Evolutionary conservation across 106 monocot genomes (phyloP), one percentile per base, ranked within the genome.

Genomic region (Amphibolis antarctica): DNA sequence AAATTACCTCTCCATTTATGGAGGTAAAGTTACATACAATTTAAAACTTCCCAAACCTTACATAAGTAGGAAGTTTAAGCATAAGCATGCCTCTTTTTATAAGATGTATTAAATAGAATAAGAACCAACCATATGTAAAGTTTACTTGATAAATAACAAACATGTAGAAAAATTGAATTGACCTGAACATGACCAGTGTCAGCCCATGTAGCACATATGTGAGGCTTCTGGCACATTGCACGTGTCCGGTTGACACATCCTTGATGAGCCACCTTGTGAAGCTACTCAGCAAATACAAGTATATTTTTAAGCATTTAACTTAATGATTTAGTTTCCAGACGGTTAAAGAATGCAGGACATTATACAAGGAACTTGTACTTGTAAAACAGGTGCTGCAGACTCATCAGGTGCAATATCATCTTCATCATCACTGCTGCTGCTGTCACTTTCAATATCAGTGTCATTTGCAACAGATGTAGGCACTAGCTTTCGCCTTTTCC

Each of bases 171-270:
- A 56, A 56, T 26, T 10, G 10, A 14, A 30, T 25, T 9, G 65
- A 98, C 98, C 98, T 98, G 87, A 12, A 98, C 87, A 73, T 80
- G 64, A 27, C 91, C 98, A 68, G 82, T 77, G 31, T 98, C 98
- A 61, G 79, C 80, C 98, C 98, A 98, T 50, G 91, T 73, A 31
- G 87, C 90, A 75, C 98, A 98, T 29, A 98, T 85, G 62, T 91
- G 82, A 50, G 98, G 91, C 28, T 68, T 82, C 68, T 98, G 91
- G 11, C 73, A 64, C 91, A 91, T 91, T 27, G 91, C 73, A 21
- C 98, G 84, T 30, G 87, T 83, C 10, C 98, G 86, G 62, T 98
- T 91, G 65, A 98, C 71, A 79, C 87, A 76, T 73, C 98, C 98
- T 70, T 87, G 78, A 73, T 98, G 98, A 68, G 85, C 80, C 53